phyloP scores from a whole-genome alignment of 495 filamentous ascomycete species.

The Halenospora varia region DNA sequence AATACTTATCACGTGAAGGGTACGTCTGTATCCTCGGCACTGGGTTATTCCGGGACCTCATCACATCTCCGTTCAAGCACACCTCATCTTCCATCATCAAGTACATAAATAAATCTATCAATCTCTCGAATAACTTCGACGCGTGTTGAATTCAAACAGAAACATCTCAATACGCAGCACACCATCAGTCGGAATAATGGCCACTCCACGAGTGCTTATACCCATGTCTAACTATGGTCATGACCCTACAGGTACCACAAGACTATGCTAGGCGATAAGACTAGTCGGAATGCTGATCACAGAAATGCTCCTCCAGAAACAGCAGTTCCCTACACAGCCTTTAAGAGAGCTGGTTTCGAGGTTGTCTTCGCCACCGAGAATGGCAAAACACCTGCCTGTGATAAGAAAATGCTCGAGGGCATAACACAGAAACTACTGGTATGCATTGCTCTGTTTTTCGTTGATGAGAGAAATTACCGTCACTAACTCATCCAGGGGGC shows the following conservation, averaged over 20 bases:
- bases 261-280: not conserved
- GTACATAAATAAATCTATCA: no score
- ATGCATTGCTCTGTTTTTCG: slow-evolving; percentile 18
- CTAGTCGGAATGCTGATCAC: not conserved
- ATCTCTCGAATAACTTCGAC: no score
- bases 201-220: slow-evolving; percentile 33
- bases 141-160: no score
- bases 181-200: no score
- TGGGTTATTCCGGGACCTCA: no score
- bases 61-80: no score
- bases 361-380: slow-evolving; percentile 48
- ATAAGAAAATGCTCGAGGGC: slow-evolving; percentile 48
- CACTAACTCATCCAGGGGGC: slow-evolving; percentile 35
- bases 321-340: slow-evolving; percentile 43
- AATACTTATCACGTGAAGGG: no score
- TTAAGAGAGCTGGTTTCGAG: slow-evolving; percentile 47
- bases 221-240: slow-evolving; percentile 54
- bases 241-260: slow-evolving; percentile 45
- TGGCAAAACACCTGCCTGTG: slow-evolving; percentile 43
- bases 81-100: no score
- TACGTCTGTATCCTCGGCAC: no score
- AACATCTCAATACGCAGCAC: no score
- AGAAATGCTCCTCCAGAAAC: slow-evolving; percentile 35
- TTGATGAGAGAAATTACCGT: not conserved
- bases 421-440: slow-evolving; percentile 49